These are phyloP conservation scores for Fusarium buharicum DNA, from an alignment of 2,329 filamentous ascomycete species.

Conservation along the genomic window DNA sequence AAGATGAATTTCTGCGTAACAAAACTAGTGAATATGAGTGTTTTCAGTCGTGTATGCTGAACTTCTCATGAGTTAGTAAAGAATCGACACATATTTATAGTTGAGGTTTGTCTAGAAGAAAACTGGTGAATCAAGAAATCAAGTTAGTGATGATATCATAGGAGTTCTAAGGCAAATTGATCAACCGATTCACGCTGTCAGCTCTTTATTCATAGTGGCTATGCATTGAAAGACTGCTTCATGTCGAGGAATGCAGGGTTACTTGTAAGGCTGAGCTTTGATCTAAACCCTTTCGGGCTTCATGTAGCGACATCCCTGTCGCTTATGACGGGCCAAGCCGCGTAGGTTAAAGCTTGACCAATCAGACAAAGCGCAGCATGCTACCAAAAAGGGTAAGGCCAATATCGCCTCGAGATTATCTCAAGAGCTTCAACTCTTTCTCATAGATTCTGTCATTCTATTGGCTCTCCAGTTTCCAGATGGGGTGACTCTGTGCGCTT, in stretches of 20 bases:
- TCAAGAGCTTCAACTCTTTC: neutral
- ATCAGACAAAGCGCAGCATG: constrained; percentile 8
- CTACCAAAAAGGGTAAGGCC: constrained; percentile 8
- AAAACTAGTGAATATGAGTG: no score
- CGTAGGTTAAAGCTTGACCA: neutral
- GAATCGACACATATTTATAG: neutral
- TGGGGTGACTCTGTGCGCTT: neutral
- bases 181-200: neutral
- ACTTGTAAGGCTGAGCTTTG: constrained; percentile 4
- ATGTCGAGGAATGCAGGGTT: neutral
- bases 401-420: neutral
- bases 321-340: neutral
- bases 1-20: no score
- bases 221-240: neutral
- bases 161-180: neutral
- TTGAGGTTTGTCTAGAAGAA: neutral
- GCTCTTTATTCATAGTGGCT: neutral
- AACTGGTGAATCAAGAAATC: neutral
- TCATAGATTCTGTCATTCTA: neutral
- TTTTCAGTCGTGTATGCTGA: neutral
- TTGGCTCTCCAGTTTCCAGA: neutral
- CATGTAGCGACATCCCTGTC: constrained; percentile 16
- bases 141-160: neutral
- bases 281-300: constrained; percentile 12
- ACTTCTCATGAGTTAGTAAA: no score